These are phyloP conservation scores for Dillenia turbinata DNA, from an alignment of 164 flowering plant genomes.

Conservation along the genomic window DNA sequence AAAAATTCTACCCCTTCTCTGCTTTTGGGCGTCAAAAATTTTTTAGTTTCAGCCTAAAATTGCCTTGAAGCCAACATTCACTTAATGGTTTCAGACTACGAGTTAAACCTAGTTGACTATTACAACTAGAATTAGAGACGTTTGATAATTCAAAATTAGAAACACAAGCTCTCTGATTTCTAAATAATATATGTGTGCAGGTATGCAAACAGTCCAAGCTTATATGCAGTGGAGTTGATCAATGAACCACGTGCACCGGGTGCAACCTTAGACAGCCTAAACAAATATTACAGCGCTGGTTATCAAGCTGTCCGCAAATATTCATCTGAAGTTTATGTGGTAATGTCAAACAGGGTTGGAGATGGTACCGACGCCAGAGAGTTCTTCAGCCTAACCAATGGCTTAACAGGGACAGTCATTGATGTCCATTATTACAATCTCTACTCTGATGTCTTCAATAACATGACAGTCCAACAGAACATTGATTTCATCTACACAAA, in stretches of 20 bases:
- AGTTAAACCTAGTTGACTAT: too few relatives aligned
- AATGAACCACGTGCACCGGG: constrained; percentile 64
- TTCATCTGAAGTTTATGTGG: constrained; percentile 41
- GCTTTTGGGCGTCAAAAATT: too few relatives aligned
- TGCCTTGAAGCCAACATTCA: too few relatives aligned
- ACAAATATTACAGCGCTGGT: constrained; percentile 54
- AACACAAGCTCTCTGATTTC: too few relatives aligned
- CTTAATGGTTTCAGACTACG: too few relatives aligned
- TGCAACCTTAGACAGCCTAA: constrained; percentile 34
- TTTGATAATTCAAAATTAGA: too few relatives aligned
- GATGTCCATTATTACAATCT: constrained; percentile 51
- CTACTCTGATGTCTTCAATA: too few relatives aligned
- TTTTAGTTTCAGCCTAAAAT: too few relatives aligned
- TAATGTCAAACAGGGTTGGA: constrained; percentile 47
- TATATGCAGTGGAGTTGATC: constrained; percentile 57
- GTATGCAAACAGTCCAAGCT: constrained; percentile 49
- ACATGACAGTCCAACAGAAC: too few relatives aligned
- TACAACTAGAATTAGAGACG: too few relatives aligned
- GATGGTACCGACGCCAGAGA: constrained; percentile 31
- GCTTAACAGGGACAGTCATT: constrained; percentile 31
- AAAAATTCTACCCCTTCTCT: too few relatives aligned
- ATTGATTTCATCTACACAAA: too few relatives aligned
- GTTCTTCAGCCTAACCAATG: constrained; percentile 47
- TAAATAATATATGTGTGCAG: constrained; percentile 15
- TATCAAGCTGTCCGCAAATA: constrained; percentile 54